These are phyloP conservation scores for Pichia sp. DNA, from an alignment of 1,139 yeast species.

Conservation along the genomic window DNA sequence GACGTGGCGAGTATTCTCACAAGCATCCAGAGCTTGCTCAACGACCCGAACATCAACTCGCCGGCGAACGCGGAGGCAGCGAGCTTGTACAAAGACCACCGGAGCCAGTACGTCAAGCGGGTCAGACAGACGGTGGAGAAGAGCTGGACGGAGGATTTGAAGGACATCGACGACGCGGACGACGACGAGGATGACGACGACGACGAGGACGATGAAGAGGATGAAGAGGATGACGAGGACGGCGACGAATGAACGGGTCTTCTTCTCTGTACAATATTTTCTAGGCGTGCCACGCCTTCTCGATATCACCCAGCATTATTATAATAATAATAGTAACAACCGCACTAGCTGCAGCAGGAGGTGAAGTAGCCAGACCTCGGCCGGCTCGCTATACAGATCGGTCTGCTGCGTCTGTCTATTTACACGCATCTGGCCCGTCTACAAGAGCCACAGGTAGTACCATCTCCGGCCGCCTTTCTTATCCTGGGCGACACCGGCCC, in stretches of 20 bases:
- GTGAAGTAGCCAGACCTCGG: too few species aligned
- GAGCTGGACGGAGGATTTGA: conserved; percentile 69
- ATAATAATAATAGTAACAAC: not conserved
- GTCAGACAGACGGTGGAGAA: conserved; percentile 92
- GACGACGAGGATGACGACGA: conserved; percentile 45
- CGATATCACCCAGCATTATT: not conserved
- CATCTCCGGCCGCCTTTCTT: conserved; percentile 29
- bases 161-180: conserved; percentile 63
- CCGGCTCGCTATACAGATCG: too few species aligned
- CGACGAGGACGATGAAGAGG: conserved; percentile 28
- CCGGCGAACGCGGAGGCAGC: conserved; percentile 99
- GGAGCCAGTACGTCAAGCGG: conserved; percentile 84
- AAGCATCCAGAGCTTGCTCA: conserved; percentile 77
- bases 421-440: not conserved
- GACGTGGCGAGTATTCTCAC: conserved; percentile 97
- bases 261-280: not conserved
- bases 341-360: not conserved
- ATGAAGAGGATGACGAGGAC: conserved; percentile 29
- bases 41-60: conserved; percentile 93
- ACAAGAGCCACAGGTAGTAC: conserved; percentile 41
- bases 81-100: conserved; percentile 87
- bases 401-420: not conserved
- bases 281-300: not conserved
- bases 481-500: not conserved
- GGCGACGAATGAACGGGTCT: conserved; percentile 15